A percentile compares a stretch with the other conserved stretches of the same genome.
phyloP scores from a whole-genome alignment of 2,329 filamentous ascomycete genomes.

The Plenodomus lindquistii region DNA sequence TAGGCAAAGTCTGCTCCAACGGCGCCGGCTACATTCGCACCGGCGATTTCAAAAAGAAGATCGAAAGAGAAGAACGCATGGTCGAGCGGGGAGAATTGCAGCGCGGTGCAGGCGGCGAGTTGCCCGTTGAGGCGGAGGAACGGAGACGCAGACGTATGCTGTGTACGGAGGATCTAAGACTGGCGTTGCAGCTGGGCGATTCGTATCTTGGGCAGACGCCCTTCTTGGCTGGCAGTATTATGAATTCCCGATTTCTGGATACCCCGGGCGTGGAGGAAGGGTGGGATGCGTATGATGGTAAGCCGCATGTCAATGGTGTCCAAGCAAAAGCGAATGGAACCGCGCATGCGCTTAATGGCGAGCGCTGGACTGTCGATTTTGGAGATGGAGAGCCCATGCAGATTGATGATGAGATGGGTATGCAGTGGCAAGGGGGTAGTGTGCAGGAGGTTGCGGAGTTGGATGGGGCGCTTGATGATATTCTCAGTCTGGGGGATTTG shows the following conservation, averaged over 20 bases:
- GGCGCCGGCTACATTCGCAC: slow-evolving; percentile 69
- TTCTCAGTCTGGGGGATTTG: slow-evolving; percentile 32
- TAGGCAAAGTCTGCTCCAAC: slow-evolving; percentile 59
- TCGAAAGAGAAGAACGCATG: slow-evolving; percentile 75
- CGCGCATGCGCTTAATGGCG: slow-evolving; percentile 4
- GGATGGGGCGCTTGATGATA: slow-evolving; percentile 46
- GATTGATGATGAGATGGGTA: slow-evolving; percentile 42
- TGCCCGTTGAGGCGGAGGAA: slow-evolving; percentile 80
- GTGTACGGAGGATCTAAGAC: slow-evolving; percentile 75
- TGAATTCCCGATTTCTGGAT: slow-evolving; percentile 69
- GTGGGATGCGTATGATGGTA: slow-evolving; percentile 14
- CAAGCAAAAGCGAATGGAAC: slow-evolving; percentile 12
- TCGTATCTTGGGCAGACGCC: slow-evolving; percentile 78
- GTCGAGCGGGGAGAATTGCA: slow-evolving; percentile 73
- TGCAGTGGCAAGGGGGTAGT: slow-evolving; percentile 46
- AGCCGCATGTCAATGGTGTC: slow-evolving; percentile 12
- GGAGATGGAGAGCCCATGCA: slow-evolving; percentile 19
- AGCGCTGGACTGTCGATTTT: slow-evolving; percentile 24
- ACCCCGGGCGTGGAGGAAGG: slow-evolving; percentile 31
- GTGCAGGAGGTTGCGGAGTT: slow-evolving; percentile 32
- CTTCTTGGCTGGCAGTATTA: slow-evolving; percentile 70
- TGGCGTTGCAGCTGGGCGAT: slow-evolving; percentile 76
- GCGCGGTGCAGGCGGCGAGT: slow-evolving; percentile 73
- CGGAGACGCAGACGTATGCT: slow-evolving; percentile 72
- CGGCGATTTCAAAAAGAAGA: slow-evolving; percentile 72